Conservation (phyloP, 1,284 basidiomycete species). For the Xanthoconium separans region DNA sequence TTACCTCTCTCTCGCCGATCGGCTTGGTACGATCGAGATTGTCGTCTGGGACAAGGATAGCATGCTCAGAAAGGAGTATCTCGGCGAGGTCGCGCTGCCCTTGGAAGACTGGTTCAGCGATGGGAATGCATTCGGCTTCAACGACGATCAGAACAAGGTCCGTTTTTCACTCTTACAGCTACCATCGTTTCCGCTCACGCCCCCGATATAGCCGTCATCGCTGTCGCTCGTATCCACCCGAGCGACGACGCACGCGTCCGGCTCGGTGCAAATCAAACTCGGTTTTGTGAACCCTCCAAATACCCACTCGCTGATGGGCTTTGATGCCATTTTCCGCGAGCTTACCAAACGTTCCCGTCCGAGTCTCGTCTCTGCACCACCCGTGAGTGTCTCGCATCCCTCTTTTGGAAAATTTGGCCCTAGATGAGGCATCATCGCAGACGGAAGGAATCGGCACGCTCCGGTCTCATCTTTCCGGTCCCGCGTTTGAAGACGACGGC, state of each 20-base stretch:
- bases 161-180: slow-evolving; percentile 21
- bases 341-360: slow-evolving; percentile 64
- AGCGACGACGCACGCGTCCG: slow-evolving; percentile 57
- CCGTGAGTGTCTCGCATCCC: slow-evolving; percentile 44
- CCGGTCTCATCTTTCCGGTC: slow-evolving; percentile 59
- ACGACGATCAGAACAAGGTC: slow-evolving; percentile 59
- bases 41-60: slow-evolving; percentile 94
- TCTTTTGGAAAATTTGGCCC: not conserved
- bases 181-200: not conserved
- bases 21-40: slow-evolving; percentile 77
- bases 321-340: slow-evolving; percentile 61
- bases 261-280: slow-evolving; percentile 70
- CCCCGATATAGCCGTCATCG: slow-evolving; percentile 47
- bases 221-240: slow-evolving; percentile 66
- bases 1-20: slow-evolving; percentile 70
- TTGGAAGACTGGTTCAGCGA: slow-evolving; percentile 80
- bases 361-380: slow-evolving; percentile 74
- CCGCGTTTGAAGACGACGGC: slow-evolving; percentile 74
- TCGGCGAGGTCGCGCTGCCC: slow-evolving; percentile 82
- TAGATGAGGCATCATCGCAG: slow-evolving; percentile 39
- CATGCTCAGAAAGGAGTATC: slow-evolving; percentile 81
- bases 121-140: slow-evolving; percentile 51
- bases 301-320: slow-evolving; percentile 38
- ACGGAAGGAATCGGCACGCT: slow-evolving; percentile 89
- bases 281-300: slow-evolving; percentile 65